Conservation (phyloP, 169 alveolate species). For the Miamiensis avidus region DNA sequence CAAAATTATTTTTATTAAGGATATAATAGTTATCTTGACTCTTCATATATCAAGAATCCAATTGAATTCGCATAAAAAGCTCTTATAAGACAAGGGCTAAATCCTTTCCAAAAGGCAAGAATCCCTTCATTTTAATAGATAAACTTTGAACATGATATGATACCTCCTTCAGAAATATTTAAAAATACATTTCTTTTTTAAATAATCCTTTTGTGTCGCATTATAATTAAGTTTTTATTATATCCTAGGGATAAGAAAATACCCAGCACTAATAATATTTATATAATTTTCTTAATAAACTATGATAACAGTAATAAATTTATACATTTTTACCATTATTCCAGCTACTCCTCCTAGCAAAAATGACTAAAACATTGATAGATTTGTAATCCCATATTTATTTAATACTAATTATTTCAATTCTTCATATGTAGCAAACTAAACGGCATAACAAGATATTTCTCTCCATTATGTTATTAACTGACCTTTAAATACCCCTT, state of each 20-base stretch:
- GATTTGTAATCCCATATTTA: background rate
- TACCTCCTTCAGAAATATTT: constrained; percentile 67
- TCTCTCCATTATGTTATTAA: background rate
- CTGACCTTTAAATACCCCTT: background rate
- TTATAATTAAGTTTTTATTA: constrained; percentile 67
- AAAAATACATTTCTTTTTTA: constrained; percentile 11
- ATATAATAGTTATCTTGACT: constrained; percentile 10
- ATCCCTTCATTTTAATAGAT: constrained; percentile 48
- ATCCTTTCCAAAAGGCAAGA: constrained; percentile 75
- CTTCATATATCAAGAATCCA: constrained; percentile 74
- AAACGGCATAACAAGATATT: background rate
- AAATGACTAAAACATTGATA: background rate
- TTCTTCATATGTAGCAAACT: background rate
- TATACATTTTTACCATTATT: background rate
- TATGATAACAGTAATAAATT: too few species aligned
- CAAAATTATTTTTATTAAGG: too few species aligned
- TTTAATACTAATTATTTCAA: background rate
- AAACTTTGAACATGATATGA: constrained; percentile 37
- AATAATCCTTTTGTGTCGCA: constrained; percentile 27
- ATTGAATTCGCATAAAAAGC: constrained; percentile 72
- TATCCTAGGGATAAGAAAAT: constrained; percentile 74
- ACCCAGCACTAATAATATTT: constrained; percentile 56
- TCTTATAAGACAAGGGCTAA: constrained; percentile 68
- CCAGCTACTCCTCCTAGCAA: background rate
- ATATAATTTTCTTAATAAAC: too few species aligned